phyloP scores from a whole-genome alignment of 768 basidiomycete genomes.

The Lyophyllum semitale region DNA sequence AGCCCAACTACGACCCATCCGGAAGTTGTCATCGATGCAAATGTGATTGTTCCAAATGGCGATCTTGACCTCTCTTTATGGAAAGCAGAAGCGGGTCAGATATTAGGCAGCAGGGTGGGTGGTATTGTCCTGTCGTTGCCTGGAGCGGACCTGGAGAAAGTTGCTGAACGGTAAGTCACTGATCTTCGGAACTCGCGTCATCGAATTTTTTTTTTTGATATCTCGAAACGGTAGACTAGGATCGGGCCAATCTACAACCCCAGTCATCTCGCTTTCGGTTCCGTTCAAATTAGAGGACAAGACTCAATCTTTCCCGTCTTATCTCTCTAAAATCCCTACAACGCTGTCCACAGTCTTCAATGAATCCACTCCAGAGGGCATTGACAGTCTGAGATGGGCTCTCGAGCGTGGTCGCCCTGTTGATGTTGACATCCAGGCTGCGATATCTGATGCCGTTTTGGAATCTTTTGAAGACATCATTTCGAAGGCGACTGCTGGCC shows the following conservation, averaged over 20 bases:
- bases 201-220: neutral
- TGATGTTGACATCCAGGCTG: constrained; percentile 67
- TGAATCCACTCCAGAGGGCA: constrained; percentile 45
- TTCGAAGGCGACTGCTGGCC: constrained; percentile 55
- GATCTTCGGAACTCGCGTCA: neutral
- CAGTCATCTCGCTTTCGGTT: constrained; percentile 57
- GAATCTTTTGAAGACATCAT: constrained; percentile 76
- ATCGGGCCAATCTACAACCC: constrained; percentile 16
- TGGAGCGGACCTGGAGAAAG: constrained; percentile 42
- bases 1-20: constrained; percentile 73
- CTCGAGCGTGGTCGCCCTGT: constrained; percentile 62
- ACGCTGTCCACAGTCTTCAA: constrained; percentile 63
- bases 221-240: constrained; percentile 8
- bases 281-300: constrained; percentile 62
- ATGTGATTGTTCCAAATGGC: constrained; percentile 48
- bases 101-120: constrained; percentile 43
- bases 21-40: constrained; percentile 63
- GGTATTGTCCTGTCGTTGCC: constrained; percentile 62
- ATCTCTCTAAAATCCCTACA: constrained; percentile 43
- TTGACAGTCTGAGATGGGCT: constrained; percentile 66
- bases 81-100: constrained; percentile 51
- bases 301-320: constrained; percentile 37
- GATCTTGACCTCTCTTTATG: constrained; percentile 48
- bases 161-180: constrained; percentile 54
- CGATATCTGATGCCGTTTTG: constrained; percentile 52